Evolutionary conservation across 2,329 filamentous ascomycete genomes (phyloP).

Genomic region (Mariannaea sp.): DNA sequence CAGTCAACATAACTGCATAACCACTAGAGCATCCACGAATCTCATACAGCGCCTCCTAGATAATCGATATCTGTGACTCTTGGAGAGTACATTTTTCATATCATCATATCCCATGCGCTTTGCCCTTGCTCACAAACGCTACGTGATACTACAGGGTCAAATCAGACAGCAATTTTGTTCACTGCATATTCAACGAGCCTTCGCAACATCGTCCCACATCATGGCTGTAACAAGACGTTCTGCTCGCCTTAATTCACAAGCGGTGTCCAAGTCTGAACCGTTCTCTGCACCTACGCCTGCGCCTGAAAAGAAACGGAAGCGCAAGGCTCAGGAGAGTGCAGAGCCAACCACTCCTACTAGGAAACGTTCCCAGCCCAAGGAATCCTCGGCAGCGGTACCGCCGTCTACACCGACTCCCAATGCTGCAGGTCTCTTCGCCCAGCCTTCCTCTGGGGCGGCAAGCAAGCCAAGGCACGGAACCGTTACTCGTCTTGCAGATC

Average conservation of each 20-base stretch:
- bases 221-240: conserved; percentile 47
- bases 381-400: conserved; percentile 39
- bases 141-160: conserved; percentile 1
- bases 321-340: conserved; percentile 39
- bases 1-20: neutral
- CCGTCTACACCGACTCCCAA: conserved; percentile 56
- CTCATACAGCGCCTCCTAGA: neutral
- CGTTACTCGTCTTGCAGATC: conserved; percentile 63
- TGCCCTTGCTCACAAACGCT: conserved; percentile 12
- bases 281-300: conserved; percentile 29
- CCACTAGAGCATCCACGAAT: neutral
- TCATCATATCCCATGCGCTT: conserved; percentile 20
- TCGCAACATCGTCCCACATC: conserved; percentile 16
- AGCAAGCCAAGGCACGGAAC: conserved; percentile 48
- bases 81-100: neutral
- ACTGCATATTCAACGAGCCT: conserved; percentile 10
- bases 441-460: conserved; percentile 36
- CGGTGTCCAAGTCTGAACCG: conserved; percentile 22
- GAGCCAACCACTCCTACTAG: conserved; percentile 41
- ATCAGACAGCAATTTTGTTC: conserved; percentile 16
- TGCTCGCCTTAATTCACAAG: conserved; percentile 46
- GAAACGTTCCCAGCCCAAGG: conserved; percentile 36
- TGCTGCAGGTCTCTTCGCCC: conserved; percentile 47
- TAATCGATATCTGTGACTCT: neutral
- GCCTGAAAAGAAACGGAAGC: conserved; percentile 40